Conservation (phyloP, 441 rosid species). For the Bocquillonia castaneifolia region DNA sequence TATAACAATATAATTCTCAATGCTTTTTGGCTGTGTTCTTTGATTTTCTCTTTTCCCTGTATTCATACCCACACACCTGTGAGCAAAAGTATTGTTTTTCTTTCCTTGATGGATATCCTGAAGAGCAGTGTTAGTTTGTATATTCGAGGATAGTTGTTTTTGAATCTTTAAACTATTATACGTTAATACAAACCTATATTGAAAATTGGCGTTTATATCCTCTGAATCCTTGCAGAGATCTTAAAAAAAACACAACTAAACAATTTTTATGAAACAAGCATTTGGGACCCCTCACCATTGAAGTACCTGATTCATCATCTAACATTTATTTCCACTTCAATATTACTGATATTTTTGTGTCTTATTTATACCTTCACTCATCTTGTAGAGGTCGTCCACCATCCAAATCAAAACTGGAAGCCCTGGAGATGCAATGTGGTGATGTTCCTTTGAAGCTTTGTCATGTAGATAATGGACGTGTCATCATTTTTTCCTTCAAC, state of each 20-base stretch:
- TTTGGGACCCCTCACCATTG: background rate
- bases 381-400: conserved; percentile 52
- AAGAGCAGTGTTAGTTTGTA: background rate
- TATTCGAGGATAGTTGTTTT: background rate
- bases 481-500: conserved; percentile 54
- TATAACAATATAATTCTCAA: too few relatives aligned
- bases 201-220: background rate
- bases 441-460: conserved; percentile 49
- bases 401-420: conserved; percentile 41
- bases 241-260: background rate
- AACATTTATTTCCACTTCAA: background rate
- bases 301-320: background rate
- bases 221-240: background rate
- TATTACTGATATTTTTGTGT: background rate
- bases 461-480: conserved; percentile 58
- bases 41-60: too few relatives aligned
- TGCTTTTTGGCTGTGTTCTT: too few relatives aligned
- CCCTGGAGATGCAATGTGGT: conserved; percentile 40
- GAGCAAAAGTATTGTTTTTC: too few relatives aligned
- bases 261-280: background rate
- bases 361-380: background rate
- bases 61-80: too few relatives aligned
- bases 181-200: background rate
- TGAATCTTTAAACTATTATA: too few relatives aligned
- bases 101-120: too few relatives aligned